Evolutionary conservation across 2,329 filamentous ascomycete species (phyloP).

Genomic region (Remersonia thermophila): DNA sequence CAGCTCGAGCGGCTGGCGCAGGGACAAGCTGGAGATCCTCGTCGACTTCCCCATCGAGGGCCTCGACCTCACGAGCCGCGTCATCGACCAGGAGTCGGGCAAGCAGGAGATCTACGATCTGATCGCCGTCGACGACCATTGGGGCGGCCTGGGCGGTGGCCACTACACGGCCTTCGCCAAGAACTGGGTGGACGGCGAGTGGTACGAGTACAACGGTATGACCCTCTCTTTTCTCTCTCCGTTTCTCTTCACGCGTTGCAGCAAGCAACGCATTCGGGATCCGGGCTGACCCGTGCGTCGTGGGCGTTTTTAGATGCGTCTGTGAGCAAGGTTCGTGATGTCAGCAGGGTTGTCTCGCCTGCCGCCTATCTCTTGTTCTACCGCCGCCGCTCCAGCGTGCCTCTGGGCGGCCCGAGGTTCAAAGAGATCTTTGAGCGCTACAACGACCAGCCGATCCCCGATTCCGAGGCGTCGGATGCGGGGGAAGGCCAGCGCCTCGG

Average conservation of each 20-base stretch:
- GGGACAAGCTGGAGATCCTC: conserved; percentile 82
- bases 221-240: too few species aligned
- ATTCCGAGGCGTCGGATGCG: conserved; percentile 37
- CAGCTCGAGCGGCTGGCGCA: conserved; percentile 66
- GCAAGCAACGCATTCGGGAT: too few species aligned
- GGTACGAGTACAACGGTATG: conserved; percentile 96
- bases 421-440: conserved; percentile 56
- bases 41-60: conserved; percentile 88
- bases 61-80: conserved; percentile 67
- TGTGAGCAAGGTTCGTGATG: conserved; percentile 49
- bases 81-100: conserved; percentile 67
- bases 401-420: conserved; percentile 69
- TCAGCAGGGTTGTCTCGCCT: conserved; percentile 52
- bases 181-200: conserved; percentile 78
- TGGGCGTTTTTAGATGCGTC: conserved; percentile 50
- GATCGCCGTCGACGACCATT: conserved; percentile 93
- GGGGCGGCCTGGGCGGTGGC: conserved; percentile 81
- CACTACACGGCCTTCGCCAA: conserved; percentile 94
- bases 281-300: too few species aligned
- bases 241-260: too few species aligned
- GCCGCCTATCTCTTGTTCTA: conserved; percentile 94
- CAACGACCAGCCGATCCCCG: conserved; percentile 36
- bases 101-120: conserved; percentile 84
- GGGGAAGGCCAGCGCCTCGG: conserved; percentile 83
- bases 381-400: conserved; percentile 63